Evolutionary conservation across 495 filamentous ascomycete species (phyloP).

Genomic region (Talaromyces trachyspermus): DNA sequence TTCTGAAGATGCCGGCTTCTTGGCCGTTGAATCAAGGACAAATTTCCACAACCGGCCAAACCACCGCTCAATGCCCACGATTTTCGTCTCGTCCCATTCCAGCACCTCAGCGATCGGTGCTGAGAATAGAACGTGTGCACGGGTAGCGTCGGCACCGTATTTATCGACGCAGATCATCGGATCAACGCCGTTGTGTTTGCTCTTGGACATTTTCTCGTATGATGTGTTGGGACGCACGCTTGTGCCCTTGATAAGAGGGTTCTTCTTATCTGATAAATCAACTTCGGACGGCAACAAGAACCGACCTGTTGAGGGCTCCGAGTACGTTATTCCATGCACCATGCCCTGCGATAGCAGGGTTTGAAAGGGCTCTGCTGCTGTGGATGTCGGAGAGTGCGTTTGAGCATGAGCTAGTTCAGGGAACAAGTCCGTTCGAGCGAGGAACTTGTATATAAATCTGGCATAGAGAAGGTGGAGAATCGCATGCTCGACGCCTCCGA

Average conservation of each 20-base stretch:
- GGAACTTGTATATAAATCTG: constrained; percentile 83
- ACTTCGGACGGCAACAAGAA: constrained; percentile 76
- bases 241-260: constrained; percentile 53
- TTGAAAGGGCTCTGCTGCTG: constrained; percentile 65
- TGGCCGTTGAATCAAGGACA: constrained; percentile 27
- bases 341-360: constrained; percentile 80
- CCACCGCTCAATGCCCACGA: constrained; percentile 76
- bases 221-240: constrained; percentile 50
- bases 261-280: constrained; percentile 48
- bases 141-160: constrained; percentile 76
- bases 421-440: constrained; percentile 51
- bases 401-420: constrained; percentile 33
- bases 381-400: constrained; percentile 13
- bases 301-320: constrained; percentile 62
- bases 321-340: constrained; percentile 82
- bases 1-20: too few relatives aligned
- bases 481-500: constrained; percentile 85
- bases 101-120: constrained; percentile 75
- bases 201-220: constrained; percentile 95
- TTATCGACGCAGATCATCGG: constrained; percentile 59
- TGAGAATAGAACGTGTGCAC: constrained; percentile 82
- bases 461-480: constrained; percentile 89
- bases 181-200: constrained; percentile 89
- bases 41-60: constrained; percentile 57
- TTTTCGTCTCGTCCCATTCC: constrained; percentile 82